Evolutionary conservation across 306 rosid species (phyloP), one percentile per base, ranked within the genome.

Genomic region (Quercus mongolica): DNA sequence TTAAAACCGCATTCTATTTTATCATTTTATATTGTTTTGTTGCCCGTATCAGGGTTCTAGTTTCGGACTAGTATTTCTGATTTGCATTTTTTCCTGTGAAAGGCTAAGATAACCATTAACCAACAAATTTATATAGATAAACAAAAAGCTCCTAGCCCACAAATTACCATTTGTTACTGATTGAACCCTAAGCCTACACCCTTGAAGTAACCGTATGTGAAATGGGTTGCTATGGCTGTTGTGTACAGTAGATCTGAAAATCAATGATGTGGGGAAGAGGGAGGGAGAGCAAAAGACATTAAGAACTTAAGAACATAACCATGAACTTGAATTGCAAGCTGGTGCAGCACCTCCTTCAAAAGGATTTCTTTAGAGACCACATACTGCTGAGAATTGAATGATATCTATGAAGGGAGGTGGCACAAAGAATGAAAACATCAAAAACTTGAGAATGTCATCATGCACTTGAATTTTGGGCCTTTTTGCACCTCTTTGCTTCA

Each of bases 161-260:
- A 49, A 49, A 49, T 49, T 12, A 49, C 54, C 12, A 12, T 49
- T 49, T 49, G 54, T 12, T 49, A 49, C 5, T 49, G 54, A 13
- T 49, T 49, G 54, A 49, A 49, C 54, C 54, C 54, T 13, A 49
- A 49, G 54, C 54, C 15, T 49, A 10, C 17, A 49, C 54, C 17
- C 12, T 49, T 49, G 54, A 49, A 49, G 54, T 49, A 49, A 15
- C 5, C 1, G 54, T 49, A 49, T 49, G 54, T 75, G 31, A 52
- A 52, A 74, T 65, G 68, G 52, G 71, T 64, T 63, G 46, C n/a
- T 58, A 19, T 71, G 38, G 76, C 46, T 77, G 72, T 28, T 67
- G 67, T 64, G 69, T 69, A 52, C 71, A 30, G 46, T 31, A 10
- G 70, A 30, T 64, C 46, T 30, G 46, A 30, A 30, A 64, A 64